phyloP scores from a whole-genome alignment of 805 yeast species.

The Zygotorulaspora sp. region DNA sequence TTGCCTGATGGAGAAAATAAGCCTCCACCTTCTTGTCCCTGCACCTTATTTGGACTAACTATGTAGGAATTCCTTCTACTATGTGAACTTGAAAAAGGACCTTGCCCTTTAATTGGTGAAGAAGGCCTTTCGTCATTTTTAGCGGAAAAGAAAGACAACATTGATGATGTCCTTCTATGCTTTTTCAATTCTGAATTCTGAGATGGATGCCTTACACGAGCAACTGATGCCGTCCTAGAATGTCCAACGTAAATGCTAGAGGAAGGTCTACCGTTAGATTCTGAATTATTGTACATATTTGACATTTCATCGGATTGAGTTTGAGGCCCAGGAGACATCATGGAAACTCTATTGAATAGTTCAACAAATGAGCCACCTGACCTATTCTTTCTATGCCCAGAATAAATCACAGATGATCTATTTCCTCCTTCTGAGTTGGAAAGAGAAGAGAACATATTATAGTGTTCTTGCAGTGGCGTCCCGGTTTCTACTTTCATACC shows the following conservation, averaged over 20 bases:
- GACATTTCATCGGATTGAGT: conserved; percentile 7
- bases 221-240: conserved; percentile 24
- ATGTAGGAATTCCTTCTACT: conserved; percentile 21
- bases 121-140: conserved; percentile 20
- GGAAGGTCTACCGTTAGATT: conserved; percentile 35
- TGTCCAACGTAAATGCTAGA: conserved; percentile 40
- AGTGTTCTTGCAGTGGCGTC: conserved; percentile 5
- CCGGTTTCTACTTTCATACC: conserved; percentile 7
- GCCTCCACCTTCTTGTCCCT: conserved; percentile 21
- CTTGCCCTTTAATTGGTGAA: conserved; percentile 14
- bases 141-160: conserved; percentile 47
- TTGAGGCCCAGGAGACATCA: conserved; percentile 21
- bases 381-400: conserved; percentile 27
- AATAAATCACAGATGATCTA: conserved; percentile 20
- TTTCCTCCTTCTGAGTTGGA: conserved; percentile 13
- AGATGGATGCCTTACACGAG: conserved; percentile 17
- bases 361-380: conserved; percentile 37
- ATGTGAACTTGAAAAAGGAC: conserved; percentile 7
- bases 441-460: conserved; percentile 8
- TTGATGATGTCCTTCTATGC: conserved; percentile 59
- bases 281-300: conserved; percentile 4
- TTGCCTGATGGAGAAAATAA: conserved; percentile 17
- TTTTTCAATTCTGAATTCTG: conserved; percentile 28
- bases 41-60: conserved; percentile 25
- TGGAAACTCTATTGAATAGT: conserved; percentile 32